Conservation (phyloP, 257 asterid species). For the Gardenia jasminoides region DNA sequence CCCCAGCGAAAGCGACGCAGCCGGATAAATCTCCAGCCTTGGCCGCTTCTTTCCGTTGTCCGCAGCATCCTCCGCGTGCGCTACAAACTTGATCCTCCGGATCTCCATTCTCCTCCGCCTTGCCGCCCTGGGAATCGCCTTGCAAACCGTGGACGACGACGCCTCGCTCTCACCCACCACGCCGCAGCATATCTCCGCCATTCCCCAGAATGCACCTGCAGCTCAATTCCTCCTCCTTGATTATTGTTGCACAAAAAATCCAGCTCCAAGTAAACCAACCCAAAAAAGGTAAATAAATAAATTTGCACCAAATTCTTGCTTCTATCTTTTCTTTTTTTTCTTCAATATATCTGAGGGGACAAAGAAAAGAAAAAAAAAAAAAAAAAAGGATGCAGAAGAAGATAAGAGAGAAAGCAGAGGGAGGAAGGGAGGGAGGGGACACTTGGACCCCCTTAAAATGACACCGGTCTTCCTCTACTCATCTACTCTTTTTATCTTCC, state of each 20-base stretch:
- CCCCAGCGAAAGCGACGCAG: slow-evolving; percentile 15
- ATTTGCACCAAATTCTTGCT: neutral
- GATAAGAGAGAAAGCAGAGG: neutral
- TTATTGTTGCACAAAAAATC: neutral
- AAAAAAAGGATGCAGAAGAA: neutral
- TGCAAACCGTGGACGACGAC: slow-evolving; percentile 32
- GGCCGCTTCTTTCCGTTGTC: slow-evolving; percentile 34
- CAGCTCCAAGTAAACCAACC: neutral
- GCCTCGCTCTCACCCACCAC: slow-evolving; percentile 37
- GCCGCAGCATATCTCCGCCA: slow-evolving; percentile 69
- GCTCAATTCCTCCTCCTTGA: neutral
- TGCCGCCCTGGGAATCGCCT: slow-evolving; percentile 35
- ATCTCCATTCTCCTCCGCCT: slow-evolving; percentile 60
- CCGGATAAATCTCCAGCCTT: slow-evolving; percentile 25
- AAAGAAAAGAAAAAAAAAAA: no score
- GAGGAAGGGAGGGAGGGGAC: neutral
- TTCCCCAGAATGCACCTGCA: slow-evolving; percentile 8
- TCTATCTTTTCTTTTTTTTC: no score
- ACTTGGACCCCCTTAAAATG: slow-evolving; percentile 2
- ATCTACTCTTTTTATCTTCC: neutral
- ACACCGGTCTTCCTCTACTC: neutral
- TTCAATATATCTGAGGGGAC: no score
- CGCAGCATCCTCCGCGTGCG: neutral
- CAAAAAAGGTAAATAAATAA: neutral
- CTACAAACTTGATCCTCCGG: slow-evolving; percentile 31